Conservation (phyloP, 108 stramenopile genomes). For the Pseudonitzschia pungens region DNA sequence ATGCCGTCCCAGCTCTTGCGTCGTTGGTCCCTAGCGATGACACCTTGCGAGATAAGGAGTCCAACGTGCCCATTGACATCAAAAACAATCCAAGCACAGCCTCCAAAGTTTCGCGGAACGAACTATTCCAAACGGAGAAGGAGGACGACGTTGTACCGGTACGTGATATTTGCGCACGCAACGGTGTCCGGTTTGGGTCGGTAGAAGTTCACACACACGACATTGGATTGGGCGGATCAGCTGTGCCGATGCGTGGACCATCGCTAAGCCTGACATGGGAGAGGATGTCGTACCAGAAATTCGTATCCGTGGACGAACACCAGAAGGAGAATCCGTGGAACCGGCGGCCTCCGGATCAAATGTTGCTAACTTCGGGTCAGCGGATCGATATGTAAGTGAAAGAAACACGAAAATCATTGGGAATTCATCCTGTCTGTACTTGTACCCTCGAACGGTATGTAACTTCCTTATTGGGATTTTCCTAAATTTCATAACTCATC, state of each 20-base stretch:
- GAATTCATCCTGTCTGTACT: neutral
- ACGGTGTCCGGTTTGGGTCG: neutral
- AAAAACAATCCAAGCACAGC: neutral
- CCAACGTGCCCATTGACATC: neutral
- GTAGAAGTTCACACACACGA: constrained; percentile 2
- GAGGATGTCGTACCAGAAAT: neutral
- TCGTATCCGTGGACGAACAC: neutral
- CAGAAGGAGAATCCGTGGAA: neutral
- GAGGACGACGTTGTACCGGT: neutral
- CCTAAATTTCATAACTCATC: neutral
- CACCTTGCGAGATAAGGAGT: neutral
- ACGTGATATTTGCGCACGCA: neutral
- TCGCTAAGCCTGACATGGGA: neutral
- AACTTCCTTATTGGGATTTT: neutral
- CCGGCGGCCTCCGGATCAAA: neutral
- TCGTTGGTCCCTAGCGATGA: neutral
- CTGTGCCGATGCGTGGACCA: neutral
- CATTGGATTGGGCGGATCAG: neutral
- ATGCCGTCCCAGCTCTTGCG: neutral
- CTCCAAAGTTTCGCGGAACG: neutral
- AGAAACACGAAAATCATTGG: neutral
- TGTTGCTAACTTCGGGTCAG: neutral
- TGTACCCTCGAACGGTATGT: neutral
- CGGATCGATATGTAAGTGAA: constrained; percentile 2
- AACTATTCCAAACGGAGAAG: neutral